A percentile compares a stretch with the other conserved stretches of the same genome.
Conservation (phyloP, 768 basidiomycete genomes). For the Sarcomyxa edulis region DNA sequence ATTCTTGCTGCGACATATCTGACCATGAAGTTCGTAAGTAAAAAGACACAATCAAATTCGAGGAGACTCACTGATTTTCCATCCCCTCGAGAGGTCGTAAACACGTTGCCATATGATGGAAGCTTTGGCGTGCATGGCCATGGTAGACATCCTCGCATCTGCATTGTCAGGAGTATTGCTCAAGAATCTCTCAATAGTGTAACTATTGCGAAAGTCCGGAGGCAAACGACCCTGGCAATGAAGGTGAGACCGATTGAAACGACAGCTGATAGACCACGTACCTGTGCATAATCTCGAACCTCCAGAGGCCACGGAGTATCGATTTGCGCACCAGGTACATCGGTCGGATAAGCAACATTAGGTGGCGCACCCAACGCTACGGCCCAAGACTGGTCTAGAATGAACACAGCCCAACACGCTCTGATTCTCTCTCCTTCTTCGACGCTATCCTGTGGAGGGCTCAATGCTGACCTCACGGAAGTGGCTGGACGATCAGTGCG, state of each 20-base stretch:
- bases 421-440: conserved; percentile 35
- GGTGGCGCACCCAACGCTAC: conserved; percentile 33
- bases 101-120: conserved; percentile 30
- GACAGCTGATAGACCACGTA: conserved; percentile 8
- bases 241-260: not conserved
- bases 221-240: conserved; percentile 14
- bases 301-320: conserved; percentile 36
- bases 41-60: not conserved
- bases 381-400: conserved; percentile 34
- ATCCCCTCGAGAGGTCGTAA: conserved; percentile 18
- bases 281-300: conserved; percentile 28
- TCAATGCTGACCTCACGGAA: no score
- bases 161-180: conserved; percentile 12
- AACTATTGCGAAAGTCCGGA: conserved; percentile 15
- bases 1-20: conserved; percentile 2
- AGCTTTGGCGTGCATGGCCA: conserved; percentile 19
- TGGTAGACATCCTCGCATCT: conserved; percentile 14
- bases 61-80: conserved; percentile 19
- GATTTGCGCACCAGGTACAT: conserved; percentile 15
- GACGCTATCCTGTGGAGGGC: no score
- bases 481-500: conserved; percentile 7
- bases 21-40: not conserved
- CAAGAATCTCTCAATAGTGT: conserved; percentile 16
- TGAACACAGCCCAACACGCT: conserved; percentile 30
- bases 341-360: conserved; percentile 9